Evolutionary conservation across 2,329 filamentous ascomycete species (phyloP).

Genomic region (Epicoccum nigrum): DNA sequence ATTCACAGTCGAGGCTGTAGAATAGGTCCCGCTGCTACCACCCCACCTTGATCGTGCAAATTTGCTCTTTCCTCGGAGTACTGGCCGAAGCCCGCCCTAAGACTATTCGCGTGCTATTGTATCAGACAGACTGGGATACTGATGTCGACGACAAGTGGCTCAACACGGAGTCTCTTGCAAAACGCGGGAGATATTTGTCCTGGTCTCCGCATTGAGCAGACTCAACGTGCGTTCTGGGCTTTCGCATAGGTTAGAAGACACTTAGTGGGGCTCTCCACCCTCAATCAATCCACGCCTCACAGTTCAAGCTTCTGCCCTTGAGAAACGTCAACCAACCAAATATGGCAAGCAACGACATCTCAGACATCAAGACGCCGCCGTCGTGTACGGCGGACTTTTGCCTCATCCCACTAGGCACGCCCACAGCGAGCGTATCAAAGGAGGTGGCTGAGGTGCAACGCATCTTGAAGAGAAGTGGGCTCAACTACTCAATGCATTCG

Average conservation of each 20-base stretch:
- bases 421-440: constrained; percentile 56
- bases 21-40: too few species aligned
- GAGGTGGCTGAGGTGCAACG: constrained; percentile 90
- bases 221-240: background rate
- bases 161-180: too few species aligned
- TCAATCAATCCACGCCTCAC: background rate
- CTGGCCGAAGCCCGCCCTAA: too few species aligned
- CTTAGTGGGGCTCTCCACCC: constrained; percentile 1
- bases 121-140: too few species aligned
- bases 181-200: too few species aligned
- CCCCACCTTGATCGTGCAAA: background rate
- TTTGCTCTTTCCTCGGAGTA: background rate
- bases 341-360: constrained; percentile 32
- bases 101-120: too few species aligned
- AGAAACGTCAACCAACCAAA: constrained; percentile 15
- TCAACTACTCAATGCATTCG: constrained; percentile 89
- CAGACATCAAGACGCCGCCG: constrained; percentile 63
- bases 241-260: background rate
- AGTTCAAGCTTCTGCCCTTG: too few species aligned
- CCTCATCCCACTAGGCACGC: constrained; percentile 75
- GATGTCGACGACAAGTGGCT: too few species aligned
- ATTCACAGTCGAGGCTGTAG: too few species aligned
- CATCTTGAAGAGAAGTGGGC: constrained; percentile 77
- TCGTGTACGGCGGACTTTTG: constrained; percentile 90
- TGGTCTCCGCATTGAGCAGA: too few species aligned